Evolutionary conservation across 225 moss, liverwort and hornwort genomes (phyloP), one percentile per base, ranked within the genome.

Genomic region (Marchantia polymorpha): DNA sequence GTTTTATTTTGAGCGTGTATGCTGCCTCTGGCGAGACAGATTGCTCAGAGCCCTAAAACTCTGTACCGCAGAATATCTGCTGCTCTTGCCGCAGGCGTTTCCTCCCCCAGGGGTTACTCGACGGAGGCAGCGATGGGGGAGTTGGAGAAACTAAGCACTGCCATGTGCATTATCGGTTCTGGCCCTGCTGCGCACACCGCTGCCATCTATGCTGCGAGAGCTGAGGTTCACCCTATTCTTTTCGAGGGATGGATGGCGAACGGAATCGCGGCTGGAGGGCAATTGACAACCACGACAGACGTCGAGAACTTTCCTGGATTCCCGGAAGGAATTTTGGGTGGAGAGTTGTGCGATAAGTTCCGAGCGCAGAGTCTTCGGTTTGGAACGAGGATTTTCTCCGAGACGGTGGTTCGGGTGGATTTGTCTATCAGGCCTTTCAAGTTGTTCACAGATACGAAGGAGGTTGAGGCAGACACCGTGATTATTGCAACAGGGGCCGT

Each of bases 171-270:
- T 0, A 85, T 99, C 0, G 97, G 97, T 27, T 99, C 97, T 0
- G 97, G 97, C 7, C 97, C 97, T 22, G 97, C 97, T 72, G 97
- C 97, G 12, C 97, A 99, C 77, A 99, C 97, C n/a, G 94, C 97
- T 51, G 97, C 97, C 11, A 89, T 95, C 3, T 99, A 99, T 63
- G 85, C 95, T 0, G 89, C 94, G 7, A 70, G 97, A 4, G 97
- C 94, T 29, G 94, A 99, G 92, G 87, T 99, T 6, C 87, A 82
- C 1, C 97, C 94, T 12, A 85, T 99, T 48, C 51, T 99, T 79
- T 84, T 94, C 29, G 97, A 99, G 84, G 97, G 97, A 12, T 99
- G 93, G 91, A 69, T 99, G 49, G 97, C 97, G 20, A 99, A 99
- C 14, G 97, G 97, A 7, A 93, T 95, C 67, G 91, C 97, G 1